phyloP scores from a whole-genome alignment of 441 rosid genomes.

The Dalechampia spathulata region DNA sequence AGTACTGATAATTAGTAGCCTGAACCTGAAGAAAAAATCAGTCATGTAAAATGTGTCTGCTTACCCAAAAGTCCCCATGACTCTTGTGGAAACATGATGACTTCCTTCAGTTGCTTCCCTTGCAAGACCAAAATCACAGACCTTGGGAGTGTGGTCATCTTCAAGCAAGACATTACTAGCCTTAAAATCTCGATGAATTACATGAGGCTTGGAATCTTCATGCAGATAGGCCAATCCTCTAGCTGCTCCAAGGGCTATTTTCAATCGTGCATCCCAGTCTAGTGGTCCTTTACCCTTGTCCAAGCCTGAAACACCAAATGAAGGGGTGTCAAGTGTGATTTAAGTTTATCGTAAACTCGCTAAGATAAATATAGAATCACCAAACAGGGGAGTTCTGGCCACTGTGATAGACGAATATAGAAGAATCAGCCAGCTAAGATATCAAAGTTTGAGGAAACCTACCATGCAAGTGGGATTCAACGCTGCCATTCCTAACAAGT shows the following conservation, averaged over 20 bases:
- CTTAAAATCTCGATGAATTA: constrained; percentile 95
- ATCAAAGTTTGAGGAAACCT: constrained; percentile 14
- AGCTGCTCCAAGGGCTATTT: constrained; percentile 97
- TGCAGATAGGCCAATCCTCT: constrained; percentile 98
- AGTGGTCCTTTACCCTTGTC: constrained; percentile 62
- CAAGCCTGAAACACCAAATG: constrained; percentile 34
- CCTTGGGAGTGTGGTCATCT: constrained; percentile 89
- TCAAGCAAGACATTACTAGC: constrained; percentile 91
- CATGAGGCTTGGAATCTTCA: constrained; percentile 96
- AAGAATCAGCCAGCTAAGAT: neutral
- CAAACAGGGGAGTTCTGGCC: neutral
- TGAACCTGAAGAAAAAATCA: no score
- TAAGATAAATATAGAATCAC: constrained; percentile 5
- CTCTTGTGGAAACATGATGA: constrained; percentile 87
- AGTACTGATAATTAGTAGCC: no score
- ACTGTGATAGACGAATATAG: constrained; percentile 1
- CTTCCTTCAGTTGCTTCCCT: constrained; percentile 98
- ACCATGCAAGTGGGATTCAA: constrained; percentile 99
- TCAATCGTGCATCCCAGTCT: constrained; percentile 94
- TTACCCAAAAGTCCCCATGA: constrained; percentile 99
- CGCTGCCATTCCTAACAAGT: constrained; percentile 86
- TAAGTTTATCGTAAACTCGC: neutral
- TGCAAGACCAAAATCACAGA: constrained; percentile 96
- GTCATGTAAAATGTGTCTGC: no score
- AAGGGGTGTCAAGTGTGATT: neutral